Evolutionary conservation across 345 rosid species (phyloP).

Genomic region (Hibiscus tridactylites): DNA sequence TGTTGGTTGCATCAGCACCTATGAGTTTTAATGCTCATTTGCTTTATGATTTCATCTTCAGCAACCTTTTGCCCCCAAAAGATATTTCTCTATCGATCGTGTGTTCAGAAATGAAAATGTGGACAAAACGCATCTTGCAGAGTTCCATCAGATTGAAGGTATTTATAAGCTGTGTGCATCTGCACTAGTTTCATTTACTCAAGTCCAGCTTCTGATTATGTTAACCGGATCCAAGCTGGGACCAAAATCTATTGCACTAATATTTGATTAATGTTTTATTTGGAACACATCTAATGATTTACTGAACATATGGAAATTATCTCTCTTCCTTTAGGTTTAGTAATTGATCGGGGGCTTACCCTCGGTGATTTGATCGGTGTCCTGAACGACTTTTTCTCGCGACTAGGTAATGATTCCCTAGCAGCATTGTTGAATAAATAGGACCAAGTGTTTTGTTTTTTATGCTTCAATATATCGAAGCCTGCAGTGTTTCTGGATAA

Average conservation of each 20-base stretch:
- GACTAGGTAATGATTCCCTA: constrained; percentile 50
- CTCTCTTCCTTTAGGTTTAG: constrained; percentile 52
- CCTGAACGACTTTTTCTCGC: constrained; percentile 77
- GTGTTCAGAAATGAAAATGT: constrained; percentile 98
- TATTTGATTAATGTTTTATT: neutral
- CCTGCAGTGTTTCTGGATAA: too few species aligned
- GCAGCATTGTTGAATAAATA: neutral
- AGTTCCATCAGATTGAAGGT: constrained; percentile 99
- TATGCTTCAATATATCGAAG: neutral
- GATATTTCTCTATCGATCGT: constrained; percentile 90
- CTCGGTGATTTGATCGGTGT: constrained; percentile 89
- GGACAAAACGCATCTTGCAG: constrained; percentile 92
- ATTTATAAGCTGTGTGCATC: constrained; percentile 4
- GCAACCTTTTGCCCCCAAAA: constrained; percentile 71
- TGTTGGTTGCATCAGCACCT: neutral
- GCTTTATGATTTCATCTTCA: constrained; percentile 13
- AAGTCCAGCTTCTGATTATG: neutral
- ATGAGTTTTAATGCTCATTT: neutral
- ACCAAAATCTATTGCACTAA: neutral
- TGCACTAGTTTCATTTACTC: neutral
- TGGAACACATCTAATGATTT: neutral
- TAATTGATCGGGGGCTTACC: constrained; percentile 89
- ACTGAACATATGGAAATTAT: neutral
- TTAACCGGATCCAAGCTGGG: neutral
- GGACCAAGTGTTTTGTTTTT: neutral